Evolutionary conservation across 805 yeast genomes (phyloP).

Genomic region (Zygosaccharomyces siamensis): DNA sequence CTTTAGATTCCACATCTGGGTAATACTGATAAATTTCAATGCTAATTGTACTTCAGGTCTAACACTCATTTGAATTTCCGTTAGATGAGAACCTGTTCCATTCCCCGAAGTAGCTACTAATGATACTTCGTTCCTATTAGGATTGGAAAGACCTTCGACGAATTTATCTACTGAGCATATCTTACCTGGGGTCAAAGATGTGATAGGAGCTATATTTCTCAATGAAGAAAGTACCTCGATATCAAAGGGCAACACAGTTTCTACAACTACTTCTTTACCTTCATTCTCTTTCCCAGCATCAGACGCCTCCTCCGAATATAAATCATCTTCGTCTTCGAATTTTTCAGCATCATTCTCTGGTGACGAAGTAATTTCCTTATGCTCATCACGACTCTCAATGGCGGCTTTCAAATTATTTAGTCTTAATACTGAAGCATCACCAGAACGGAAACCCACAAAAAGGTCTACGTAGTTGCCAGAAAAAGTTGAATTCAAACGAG

Average conservation of each 20-base stretch:
- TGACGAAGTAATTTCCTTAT: constrained; percentile 46
- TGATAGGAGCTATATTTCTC: constrained; percentile 66
- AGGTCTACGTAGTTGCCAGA: constrained; percentile 40
- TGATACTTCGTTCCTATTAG: constrained; percentile 60
- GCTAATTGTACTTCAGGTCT: constrained; percentile 66
- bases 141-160: constrained; percentile 61
- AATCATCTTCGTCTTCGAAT: constrained; percentile 32
- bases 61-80: constrained; percentile 61
- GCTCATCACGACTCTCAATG: constrained; percentile 34
- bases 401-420: constrained; percentile 30
- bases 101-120: constrained; percentile 69
- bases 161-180: constrained; percentile 47
- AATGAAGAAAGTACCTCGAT: constrained; percentile 51
- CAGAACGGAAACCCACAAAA: constrained; percentile 58
- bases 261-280: constrained; percentile 16
- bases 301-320: constrained; percentile 25
- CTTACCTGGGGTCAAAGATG: constrained; percentile 61
- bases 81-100: constrained; percentile 48
- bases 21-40: constrained; percentile 64
- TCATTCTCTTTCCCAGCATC: constrained; percentile 11
- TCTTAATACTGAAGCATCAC: constrained; percentile 49
- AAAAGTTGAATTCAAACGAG: constrained; percentile 22
- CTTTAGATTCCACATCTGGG: constrained; percentile 68
- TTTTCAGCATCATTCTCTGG: constrained; percentile 34
- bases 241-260: constrained; percentile 32